phyloP scores from a whole-genome alignment of 2,329 filamentous ascomycete genomes.

The Cadophora sp. region DNA sequence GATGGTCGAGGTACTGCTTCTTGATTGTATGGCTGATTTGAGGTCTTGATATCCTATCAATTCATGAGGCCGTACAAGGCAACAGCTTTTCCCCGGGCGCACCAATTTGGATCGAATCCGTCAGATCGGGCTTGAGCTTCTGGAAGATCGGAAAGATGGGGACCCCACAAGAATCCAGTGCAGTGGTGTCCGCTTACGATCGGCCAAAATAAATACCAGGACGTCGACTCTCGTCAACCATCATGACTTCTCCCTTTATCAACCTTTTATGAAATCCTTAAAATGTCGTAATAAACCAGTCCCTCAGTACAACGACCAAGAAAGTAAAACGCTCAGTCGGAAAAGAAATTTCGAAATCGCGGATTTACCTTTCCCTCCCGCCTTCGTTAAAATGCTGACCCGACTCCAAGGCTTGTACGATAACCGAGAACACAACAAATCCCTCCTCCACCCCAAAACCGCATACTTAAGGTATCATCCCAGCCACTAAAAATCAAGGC shows the following conservation, averaged over 20 bases:
- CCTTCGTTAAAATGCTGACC: not conserved
- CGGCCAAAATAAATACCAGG: not conserved
- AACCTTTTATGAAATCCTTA: too few relatives aligned
- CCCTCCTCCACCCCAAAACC: not conserved
- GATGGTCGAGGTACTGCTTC: not conserved
- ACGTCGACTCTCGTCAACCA: not conserved
- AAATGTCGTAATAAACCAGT: too few relatives aligned
- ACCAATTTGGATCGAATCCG: not conserved
- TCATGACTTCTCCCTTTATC: not conserved
- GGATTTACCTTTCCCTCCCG: too few relatives aligned
- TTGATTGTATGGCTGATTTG: too few relatives aligned
- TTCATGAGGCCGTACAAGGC: not conserved
- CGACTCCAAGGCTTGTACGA: not conserved
- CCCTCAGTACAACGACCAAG: too few relatives aligned
- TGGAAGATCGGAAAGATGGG: not conserved
- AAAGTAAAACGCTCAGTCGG: too few relatives aligned
- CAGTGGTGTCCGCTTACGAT: not conserved
- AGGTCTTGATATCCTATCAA: not conserved
- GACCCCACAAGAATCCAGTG: not conserved
- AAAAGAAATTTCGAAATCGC: too few relatives aligned
- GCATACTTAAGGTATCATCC: not conserved
- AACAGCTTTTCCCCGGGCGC: constrained; percentile 2
- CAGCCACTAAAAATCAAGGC: not conserved
- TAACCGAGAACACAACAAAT: constrained; percentile 2
- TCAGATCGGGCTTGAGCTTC: constrained; percentile 4